Base-by-base conservation (phyloP, 2,329 filamentous ascomycete genomes). In the Trichoderma koningiopsis region DNA sequence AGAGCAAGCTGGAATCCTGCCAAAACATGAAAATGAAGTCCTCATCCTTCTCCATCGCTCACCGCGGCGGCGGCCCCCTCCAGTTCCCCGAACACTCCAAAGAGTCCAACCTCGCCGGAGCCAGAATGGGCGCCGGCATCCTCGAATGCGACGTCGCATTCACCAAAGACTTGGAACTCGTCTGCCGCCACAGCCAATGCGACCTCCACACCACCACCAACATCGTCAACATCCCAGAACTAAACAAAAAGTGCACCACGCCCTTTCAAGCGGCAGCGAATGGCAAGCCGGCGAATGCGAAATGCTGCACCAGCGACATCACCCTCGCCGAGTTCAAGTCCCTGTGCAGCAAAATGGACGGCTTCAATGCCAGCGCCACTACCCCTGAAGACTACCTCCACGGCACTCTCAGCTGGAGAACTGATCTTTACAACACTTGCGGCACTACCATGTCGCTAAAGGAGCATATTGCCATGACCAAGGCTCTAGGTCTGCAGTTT, bases 271-370 rank as follows among this genome's bases (percentile, higher is more conserved):
- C 89, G 0, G 84, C 87, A 5, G 77, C 77, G 19, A 79, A 83
- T 71, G 35, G 49, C 14, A 74, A 73, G 68, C 75, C 81, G 0
- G 90, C 90, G 1, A 83, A 80, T 19, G 90, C 89, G 14, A 87
- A 86, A 72, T 92, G 90, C 83, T 92, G 90, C 83, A 92, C 90
- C 3, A 88, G 85, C 73, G 91, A 92, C 75, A 87, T 92, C 75
- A 92, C 90, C 0, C 80, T 90, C 43, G 83, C 83, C 57, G 91
- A 92, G 79, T 92, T 88, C 83, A 87, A 88, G 78, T 82, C 84
- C 5, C 85, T 92, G 5, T 92, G 90, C 79, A 86, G 85, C 74
- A 92, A 91, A 80, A 91, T 91, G 88, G 90, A 92, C 75, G 86
- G 86, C 61, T 86, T 80, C 75, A 88, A 90, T 74, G 77, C 82